Percentiles rank a stretch among this genome's conserved stretches.
Conservation (phyloP, 331 rosid genomes). For the Pyrus hybrid region DNA sequence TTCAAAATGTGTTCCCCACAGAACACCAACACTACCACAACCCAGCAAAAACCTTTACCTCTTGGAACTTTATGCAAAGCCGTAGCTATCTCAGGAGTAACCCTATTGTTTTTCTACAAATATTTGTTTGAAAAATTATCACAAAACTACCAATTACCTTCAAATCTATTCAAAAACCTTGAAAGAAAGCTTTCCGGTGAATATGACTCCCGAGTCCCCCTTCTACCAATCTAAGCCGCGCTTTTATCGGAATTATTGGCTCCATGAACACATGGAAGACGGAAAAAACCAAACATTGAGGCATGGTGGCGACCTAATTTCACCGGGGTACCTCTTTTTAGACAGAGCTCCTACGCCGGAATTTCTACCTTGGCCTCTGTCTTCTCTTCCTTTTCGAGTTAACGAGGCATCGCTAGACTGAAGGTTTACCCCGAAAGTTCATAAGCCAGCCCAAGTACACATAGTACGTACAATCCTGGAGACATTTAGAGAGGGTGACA, state of each 20-base stretch:
- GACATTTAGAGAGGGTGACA: conserved; percentile 17
- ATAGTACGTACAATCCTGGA: conserved; percentile 26
- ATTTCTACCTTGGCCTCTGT: conserved; percentile 35
- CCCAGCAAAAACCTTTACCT: conserved; percentile 7
- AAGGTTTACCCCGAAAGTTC: not conserved
- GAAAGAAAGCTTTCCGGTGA: conserved; percentile 8
- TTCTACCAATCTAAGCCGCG: conserved; percentile 21
- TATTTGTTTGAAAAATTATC: conserved; percentile 1
- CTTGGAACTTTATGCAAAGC: conserved; percentile 13
- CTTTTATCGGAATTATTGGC: conserved; percentile 30
- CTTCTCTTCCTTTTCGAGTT: conserved; percentile 28
- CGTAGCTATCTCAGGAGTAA: conserved; percentile 18
- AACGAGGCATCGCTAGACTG: conserved; percentile 4
- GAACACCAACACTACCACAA: too few species aligned
- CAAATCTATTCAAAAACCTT: conserved; percentile 6
- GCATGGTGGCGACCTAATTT: conserved; percentile 47
- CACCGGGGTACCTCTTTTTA: conserved; percentile 35
- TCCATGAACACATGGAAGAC: conserved; percentile 38
- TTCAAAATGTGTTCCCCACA: too few species aligned
- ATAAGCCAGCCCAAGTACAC: conserved; percentile 11
- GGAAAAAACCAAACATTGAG: conserved; percentile 20
- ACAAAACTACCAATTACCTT: conserved; percentile 13
- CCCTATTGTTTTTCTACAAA: conserved; percentile 19
- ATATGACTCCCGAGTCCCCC: not conserved
- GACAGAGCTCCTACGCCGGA: conserved; percentile 25